Conservation (phyloP, 257 asterid genomes). For the Cruciata laevipes region DNA sequence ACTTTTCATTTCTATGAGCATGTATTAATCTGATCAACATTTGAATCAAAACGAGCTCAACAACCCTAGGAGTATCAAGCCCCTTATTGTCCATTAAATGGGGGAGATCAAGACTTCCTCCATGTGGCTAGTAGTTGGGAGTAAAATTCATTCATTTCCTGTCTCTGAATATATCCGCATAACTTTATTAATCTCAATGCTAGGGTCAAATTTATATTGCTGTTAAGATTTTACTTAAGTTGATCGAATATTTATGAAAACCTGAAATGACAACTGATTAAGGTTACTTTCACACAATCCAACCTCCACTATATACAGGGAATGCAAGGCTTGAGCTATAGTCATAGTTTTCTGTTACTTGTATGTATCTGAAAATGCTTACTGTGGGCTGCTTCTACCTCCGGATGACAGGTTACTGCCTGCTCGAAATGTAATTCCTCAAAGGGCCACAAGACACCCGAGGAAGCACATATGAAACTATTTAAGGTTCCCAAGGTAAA, state of each 20-base stretch:
- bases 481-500: constrained; percentile 72
- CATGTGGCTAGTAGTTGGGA: not conserved
- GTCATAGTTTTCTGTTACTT: not conserved
- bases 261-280: not conserved
- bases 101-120: not conserved
- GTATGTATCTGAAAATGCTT: not conserved
- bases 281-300: not conserved
- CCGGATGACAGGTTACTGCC: constrained; percentile 64
- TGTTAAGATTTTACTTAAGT: not conserved
- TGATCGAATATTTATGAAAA: not conserved
- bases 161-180: not conserved
- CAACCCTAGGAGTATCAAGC: no score
- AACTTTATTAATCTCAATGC: not conserved
- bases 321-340: no score
- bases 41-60: no score
- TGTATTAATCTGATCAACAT: not conserved
- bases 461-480: constrained; percentile 75
- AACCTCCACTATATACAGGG: no score
- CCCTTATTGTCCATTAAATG: not conserved
- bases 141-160: not conserved
- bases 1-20: no score
- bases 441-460: constrained; percentile 80
- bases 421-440: constrained; percentile 73
- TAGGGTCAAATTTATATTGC: not conserved
- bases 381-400: constrained; percentile 15